Percentiles rank a stretch among this genome's conserved stretches.
These are phyloP conservation scores for Evernia prunastri DNA, from an alignment of 495 filamentous ascomycete genomes.

Conservation along the genomic window DNA sequence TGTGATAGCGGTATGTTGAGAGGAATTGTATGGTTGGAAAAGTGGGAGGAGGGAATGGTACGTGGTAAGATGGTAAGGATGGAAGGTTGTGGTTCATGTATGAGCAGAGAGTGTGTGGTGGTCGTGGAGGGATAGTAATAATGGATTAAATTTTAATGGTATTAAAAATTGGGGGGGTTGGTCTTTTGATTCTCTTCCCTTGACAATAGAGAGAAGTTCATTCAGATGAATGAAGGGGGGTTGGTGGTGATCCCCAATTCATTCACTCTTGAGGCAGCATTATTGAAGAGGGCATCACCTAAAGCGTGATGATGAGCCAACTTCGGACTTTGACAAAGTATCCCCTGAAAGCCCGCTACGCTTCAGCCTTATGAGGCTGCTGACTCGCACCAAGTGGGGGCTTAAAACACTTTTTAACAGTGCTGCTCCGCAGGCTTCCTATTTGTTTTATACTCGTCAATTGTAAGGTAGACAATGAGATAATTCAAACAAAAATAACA, in stretches of 20 bases:
- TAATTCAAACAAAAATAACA: too few species aligned
- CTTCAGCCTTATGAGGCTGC: background rate
- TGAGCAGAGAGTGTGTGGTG: conserved; percentile 5
- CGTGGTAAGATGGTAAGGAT: conserved; percentile 15
- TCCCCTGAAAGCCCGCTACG: conserved; percentile 1
- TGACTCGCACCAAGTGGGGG: too few species aligned
- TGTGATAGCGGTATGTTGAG: background rate
- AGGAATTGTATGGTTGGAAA: conserved; percentile 5
- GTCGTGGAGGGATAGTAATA: conserved; percentile 10
- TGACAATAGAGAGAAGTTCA: background rate
- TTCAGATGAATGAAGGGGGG: conserved; percentile 12
- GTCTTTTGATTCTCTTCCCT: conserved; percentile 2
- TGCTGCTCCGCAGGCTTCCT: background rate
- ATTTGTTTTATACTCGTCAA: background rate
- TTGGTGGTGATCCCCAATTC: conserved; percentile 15
- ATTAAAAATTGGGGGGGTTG: conserved; percentile 22
- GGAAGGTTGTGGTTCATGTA: conserved; percentile 13
- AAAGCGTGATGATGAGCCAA: conserved; percentile 8
- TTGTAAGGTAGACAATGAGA: too few species aligned
- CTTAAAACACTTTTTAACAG: too few species aligned
- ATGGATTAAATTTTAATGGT: conserved; percentile 1
- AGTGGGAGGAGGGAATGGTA: conserved; percentile 3
- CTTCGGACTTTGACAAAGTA: conserved; percentile 15
- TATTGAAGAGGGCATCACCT: background rate
- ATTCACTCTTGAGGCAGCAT: conserved; percentile 13